These are phyloP conservation scores for Colletotrichum spinosum DNA, from an alignment of 2,329 filamentous ascomycete genomes.

Conservation along the genomic window DNA sequence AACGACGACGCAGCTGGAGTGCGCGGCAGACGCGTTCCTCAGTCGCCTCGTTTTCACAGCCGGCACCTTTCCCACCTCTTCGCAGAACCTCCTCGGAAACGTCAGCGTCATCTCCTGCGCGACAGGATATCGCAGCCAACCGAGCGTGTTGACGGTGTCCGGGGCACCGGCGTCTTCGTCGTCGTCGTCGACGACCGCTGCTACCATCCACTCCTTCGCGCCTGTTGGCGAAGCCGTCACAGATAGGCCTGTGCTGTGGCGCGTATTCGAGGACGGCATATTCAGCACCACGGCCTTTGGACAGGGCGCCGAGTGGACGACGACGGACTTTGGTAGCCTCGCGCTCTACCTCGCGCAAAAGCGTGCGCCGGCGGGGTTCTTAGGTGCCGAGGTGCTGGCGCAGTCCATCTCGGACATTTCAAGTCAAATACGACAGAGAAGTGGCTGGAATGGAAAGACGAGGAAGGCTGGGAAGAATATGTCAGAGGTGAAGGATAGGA, in stretches of 20 bases:
- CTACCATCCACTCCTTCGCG: not conserved
- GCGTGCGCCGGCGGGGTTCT: not conserved
- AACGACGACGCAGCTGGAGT: constrained; percentile 3
- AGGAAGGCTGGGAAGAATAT: constrained; percentile 6
- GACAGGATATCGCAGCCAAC: constrained; percentile 1
- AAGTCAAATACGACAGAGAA: not conserved
- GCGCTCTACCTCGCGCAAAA: constrained; percentile 9
- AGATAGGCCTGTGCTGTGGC: constrained; percentile 6
- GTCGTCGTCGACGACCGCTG: not conserved
- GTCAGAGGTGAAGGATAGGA: constrained; percentile 4
- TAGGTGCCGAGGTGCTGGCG: not conserved
- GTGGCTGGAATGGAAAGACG: not conserved
- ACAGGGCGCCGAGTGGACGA: constrained; percentile 11
- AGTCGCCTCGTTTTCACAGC: constrained; percentile 19
- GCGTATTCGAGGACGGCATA: constrained; percentile 13
- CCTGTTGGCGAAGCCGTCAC: not conserved
- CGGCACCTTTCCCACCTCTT: not conserved
- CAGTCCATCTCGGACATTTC: not conserved
- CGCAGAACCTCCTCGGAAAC: not conserved
- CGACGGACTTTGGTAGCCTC: constrained; percentile 11
- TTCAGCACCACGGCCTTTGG: constrained; percentile 4
- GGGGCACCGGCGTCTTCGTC: not conserved
- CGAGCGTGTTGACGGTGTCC: not conserved
- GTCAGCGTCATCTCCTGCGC: constrained; percentile 25
- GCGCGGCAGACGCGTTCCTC: constrained; percentile 9